Evolutionary conservation across 1,139 yeast species (phyloP), one percentile per base, ranked within the genome.

Genomic region (Hemisphaericaspora xylofermentans): DNA sequence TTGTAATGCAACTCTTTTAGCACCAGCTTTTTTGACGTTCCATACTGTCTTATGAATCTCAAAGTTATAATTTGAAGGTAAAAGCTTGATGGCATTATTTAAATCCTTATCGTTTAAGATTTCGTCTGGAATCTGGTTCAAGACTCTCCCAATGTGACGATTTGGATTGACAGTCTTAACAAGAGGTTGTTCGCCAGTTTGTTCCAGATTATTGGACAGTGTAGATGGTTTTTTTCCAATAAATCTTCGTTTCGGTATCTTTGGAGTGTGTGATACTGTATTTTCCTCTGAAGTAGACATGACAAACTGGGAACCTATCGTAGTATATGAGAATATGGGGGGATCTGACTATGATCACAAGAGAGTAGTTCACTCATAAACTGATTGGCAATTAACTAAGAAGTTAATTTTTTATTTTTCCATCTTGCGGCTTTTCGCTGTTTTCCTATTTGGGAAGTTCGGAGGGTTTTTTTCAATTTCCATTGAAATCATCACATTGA

Each of bases 1-100:
- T 57, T 93, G 99, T 28, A 93, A 65, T 1, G 97, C 97, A 7
- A 94, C 96, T 49, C 78, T 45, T 51, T 77, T 85, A 22, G 96
- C 91, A 26, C 67, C 65, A 45, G 78, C 72, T 59, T 88, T 88
- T 33, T 78, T 74, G 35, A 94, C 84, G 56, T 93, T 91, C 96
- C 96, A 91, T 6, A 93, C 84, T 0, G 98, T 89, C 60, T 93
- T 93, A 63, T 89, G 98, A 43, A 93, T 84, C 62, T 93, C 99
- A 63, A 93, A 93, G 63, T 91, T 91, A 63, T 93, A 93, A 61
- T 93, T 93, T 1, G 87, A 76, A 1, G 99, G 99, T 10, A 93
- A 68, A 9, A 91, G 68, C 47, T 77, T 76, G 17, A 89, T 82
- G 2, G 97, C 95, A 37, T 81, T 84, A 51, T 88, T 88, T 18